Conservation (phyloP, 768 basidiomycete species). For the Xerocomellus intermedius region DNA sequence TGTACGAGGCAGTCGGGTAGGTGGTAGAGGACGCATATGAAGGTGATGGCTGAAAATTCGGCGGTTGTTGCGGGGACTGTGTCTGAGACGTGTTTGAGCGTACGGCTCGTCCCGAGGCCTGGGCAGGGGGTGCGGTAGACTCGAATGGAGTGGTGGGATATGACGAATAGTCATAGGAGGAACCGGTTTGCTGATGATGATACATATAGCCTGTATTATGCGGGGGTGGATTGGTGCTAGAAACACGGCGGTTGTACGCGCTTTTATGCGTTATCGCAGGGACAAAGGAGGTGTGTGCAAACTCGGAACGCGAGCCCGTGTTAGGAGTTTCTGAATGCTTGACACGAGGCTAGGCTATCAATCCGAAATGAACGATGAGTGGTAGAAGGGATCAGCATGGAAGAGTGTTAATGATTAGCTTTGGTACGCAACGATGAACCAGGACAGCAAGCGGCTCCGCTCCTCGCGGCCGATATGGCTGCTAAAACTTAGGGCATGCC, state of each 20-base stretch:
- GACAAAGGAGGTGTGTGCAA: constrained; percentile 25
- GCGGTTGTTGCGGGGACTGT: constrained; percentile 31
- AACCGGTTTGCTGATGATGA: constrained; percentile 43
- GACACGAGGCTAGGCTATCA: constrained; percentile 37
- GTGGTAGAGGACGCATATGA: constrained; percentile 30
- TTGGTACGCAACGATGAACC: constrained; percentile 27
- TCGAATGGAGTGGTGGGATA: constrained; percentile 36
- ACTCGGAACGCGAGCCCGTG: constrained; percentile 29
- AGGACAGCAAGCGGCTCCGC: constrained; percentile 29
- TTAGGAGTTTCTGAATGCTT: constrained; percentile 30
- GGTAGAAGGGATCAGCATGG: constrained; percentile 36
- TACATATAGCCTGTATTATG: constrained; percentile 57
- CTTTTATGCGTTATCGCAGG: constrained; percentile 34
- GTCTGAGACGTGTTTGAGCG: constrained; percentile 34
- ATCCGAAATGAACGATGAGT: constrained; percentile 35
- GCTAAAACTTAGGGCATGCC: constrained; percentile 6
- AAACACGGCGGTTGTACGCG: constrained; percentile 21
- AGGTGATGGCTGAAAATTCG: constrained; percentile 25
- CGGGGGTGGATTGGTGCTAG: constrained; percentile 38
- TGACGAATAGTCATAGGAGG: constrained; percentile 51
- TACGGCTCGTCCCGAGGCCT: constrained; percentile 29
- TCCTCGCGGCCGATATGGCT: constrained; percentile 22
- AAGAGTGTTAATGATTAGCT: constrained; percentile 35
- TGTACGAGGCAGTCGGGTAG: constrained; percentile 31
- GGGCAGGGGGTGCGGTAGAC: constrained; percentile 26